Base-by-base conservation (phyloP, 805 yeast genomes). In the Cyberlindnera mrakii region DNA sequence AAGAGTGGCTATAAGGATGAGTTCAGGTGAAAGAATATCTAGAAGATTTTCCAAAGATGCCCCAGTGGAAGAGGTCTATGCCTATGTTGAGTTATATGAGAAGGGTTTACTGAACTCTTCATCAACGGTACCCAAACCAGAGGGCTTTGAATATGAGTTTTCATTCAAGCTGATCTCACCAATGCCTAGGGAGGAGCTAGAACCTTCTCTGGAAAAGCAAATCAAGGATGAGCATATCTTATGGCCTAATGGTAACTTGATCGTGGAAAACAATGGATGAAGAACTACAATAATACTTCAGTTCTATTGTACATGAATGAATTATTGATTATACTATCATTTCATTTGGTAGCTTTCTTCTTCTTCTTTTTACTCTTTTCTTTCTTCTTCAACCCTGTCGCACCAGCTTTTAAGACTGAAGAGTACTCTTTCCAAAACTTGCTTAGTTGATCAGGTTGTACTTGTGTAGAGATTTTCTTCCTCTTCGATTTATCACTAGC, bases 381-480 rank as follows among this genome's bases (percentile, higher is more conserved):
- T 68, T 86, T 88, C 75, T 83, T 86, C 58, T 79, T 75, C 61
- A 90, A 71, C 1, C 96, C 96, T 3, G 67, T 67, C 62, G 85
- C 78, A 5, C 93, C 90, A 18, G 70, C 58, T 59, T 86, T 89
- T 43, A 89, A 70, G 0, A 75, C 75, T 35, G 77, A 78, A 1
- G 86, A 65, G 63, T 89, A 90, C 20, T 78, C 80, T 35, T 63
- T 60, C 96, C 96, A 90, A 60, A 90, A 90, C 46, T 67, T 60
- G 49, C 81, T 86, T 50, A 90, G 67, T 3, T 74, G 64, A 1
- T 70, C 74, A 1, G 80, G 67, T 23, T 75, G 74, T 6, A 90
- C 89, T 11, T 82, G 76, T 0, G 97, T 89, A 23, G 89, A 78
- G 29, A 82, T 60, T 56, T 85, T 85, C n/a, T 62, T 56, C 53